A percentile compares a stretch with the other conserved stretches of the same genome.
phyloP scores from a whole-genome alignment of 2,329 filamentous ascomycete genomes.

The Davidsoniella neocaledoniae region DNA sequence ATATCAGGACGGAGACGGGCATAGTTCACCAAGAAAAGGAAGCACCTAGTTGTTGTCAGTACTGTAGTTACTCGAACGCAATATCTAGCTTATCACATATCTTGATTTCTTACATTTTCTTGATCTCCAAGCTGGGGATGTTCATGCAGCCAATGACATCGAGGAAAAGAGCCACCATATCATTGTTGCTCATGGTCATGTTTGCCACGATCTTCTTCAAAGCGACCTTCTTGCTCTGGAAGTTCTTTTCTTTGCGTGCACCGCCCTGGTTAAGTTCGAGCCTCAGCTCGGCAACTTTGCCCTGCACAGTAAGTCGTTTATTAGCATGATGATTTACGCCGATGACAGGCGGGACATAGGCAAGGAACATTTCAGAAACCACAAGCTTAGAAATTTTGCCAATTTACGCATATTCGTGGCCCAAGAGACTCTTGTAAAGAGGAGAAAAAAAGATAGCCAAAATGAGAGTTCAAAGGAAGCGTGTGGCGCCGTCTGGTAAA shows the following conservation, averaged over 20 bases:
- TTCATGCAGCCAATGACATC: slow-evolving; percentile 94
- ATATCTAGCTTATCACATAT: neutral
- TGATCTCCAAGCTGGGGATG: slow-evolving; percentile 87
- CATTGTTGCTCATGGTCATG: slow-evolving; percentile 99
- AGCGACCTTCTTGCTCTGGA: slow-evolving; percentile 86
- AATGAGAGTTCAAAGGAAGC: neutral
- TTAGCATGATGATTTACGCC: slow-evolving; percentile 8
- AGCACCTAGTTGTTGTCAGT: slow-evolving; percentile 50
- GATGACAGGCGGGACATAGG: slow-evolving; percentile 31
- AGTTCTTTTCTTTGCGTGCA: slow-evolving; percentile 96
- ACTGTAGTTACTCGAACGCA: neutral
- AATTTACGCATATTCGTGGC: neutral
- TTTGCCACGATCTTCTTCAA: slow-evolving; percentile 99
- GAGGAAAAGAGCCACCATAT: slow-evolving; percentile 94
- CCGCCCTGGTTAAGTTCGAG: slow-evolving; percentile 73
- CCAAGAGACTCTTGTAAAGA: neutral
- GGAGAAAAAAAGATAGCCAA: neutral
- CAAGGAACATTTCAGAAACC: slow-evolving; percentile 31
- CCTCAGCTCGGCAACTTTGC: slow-evolving; percentile 95
- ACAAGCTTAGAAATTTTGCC: neutral
- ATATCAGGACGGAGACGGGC: slow-evolving; percentile 86
- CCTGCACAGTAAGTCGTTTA: slow-evolving; percentile 46
- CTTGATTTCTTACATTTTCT: slow-evolving; percentile 68
- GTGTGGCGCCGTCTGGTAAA: neutral
- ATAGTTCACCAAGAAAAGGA: slow-evolving; percentile 94